Evolutionary conservation across 2,329 filamentous ascomycete species (phyloP), one percentile per base, ranked within the genome.

Genomic region (Cylindrodendrum hubeiense): DNA sequence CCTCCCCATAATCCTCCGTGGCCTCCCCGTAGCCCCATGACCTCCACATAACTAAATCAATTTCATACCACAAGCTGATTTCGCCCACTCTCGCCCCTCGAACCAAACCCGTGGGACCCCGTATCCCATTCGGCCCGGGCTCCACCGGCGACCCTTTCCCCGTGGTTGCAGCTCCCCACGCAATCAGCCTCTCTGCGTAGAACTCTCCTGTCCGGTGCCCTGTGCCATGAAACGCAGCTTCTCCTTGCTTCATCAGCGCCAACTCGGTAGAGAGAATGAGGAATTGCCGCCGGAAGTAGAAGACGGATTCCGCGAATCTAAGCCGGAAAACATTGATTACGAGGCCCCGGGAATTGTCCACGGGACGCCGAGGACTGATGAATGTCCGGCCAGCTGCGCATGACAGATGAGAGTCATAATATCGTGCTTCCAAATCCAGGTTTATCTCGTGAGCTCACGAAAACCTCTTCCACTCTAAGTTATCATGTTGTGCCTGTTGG

Each of bases 91-190:
- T 6, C 21, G 21, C 13, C 46, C 44, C 54, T 30, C 46, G 46
- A 34, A 34, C 46, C 56, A 28, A 59, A 41, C n/a, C 33, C 46
- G 34, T 47, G 55, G 55, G 19, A 19, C 55, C 34, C n/a, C 30
- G 26, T 43, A 39, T 22, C 51, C 34, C 44, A 62, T 62, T 62
- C 59, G 59, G 59, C 59, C 59, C 59, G 59, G 43, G 8, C 30
- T 44, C 58, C 58, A 54, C 33, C 24, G 12, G 43, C 9, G 39
- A 24, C 21, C 43, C 6, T 46, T 46, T 24, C 30, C 21, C 41
- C 34, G 41, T 52, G 21, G 10, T 34, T 24, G 3, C 21, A 39
- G 3, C 19, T 21, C 22, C n/a, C 30, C 10, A 33, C 17, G 15
- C 13, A 10, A 7, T n/a, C 19, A 17, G 28, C 26, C 17, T 21